Evolutionary conservation across 139 green algal genomes (phyloP), one percentile per base, ranked within the genome.

Genomic region (Haematococcus lacustris): DNA sequence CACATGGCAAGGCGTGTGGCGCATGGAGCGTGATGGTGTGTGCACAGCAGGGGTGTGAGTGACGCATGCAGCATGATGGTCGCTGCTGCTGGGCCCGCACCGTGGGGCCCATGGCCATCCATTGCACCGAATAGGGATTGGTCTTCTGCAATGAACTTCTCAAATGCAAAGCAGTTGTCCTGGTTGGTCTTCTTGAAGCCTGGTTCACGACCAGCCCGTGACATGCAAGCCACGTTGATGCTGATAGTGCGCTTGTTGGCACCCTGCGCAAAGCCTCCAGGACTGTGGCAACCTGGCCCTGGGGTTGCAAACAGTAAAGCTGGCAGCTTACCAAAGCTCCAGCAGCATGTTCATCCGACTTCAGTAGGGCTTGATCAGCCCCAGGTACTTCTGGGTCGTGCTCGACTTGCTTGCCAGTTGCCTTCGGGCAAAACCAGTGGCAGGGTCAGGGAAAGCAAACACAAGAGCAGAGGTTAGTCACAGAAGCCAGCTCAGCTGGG

Each of bases 171-270:
- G 79, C 85, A 92, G 75, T 88, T 92, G 84, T 96, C 89, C 77
- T 96, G 91, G 78, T 96, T 96, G 17, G 81, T 88, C 69, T 96
- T 96, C 73, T 92, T 92, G 70, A 88, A 88, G 38, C 83, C 89
- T 21, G 87, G 89, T 80, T 95, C 90, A 30, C 79, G 70, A 2
- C 91, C 91, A 13, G 88, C 86, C 2, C 87, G 73, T 0, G 87
- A 93, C 75, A 96, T 86, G 73, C 85, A 92, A 1, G 88, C 89
- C 64, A 94, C 86, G 17, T 81, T 76, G 1, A 88, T 74, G 5
- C 64, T 59, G 23, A 85, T 41, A 1, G 69, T 74, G 34, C 73
- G 67, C 66, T 68, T n/a, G n/a, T n/a, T n/a, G n/a, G n/a, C n/a
- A n/a, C n/a, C n/a, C n/a, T n/a, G n/a, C n/a, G n/a, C n/a, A n/a